A percentile compares a stretch with the other conserved stretches of the same genome.
phyloP scores from a whole-genome alignment of 2,329 filamentous ascomycete genomes.

The Aureobasidium sp. region DNA sequence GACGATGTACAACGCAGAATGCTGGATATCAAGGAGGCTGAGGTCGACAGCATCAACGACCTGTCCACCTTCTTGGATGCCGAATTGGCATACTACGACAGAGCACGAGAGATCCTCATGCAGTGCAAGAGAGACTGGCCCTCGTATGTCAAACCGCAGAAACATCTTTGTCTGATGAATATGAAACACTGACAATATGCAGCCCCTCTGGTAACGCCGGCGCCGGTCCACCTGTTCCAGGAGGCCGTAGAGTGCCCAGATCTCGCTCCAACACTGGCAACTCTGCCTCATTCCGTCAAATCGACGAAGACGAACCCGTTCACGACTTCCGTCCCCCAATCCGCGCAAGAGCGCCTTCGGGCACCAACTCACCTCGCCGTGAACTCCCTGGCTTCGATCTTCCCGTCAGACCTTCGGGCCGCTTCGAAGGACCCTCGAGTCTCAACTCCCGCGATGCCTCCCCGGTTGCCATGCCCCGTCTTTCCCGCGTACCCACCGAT shows the following conservation, averaged over 20 bases:
- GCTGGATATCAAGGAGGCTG: constrained; percentile 92
- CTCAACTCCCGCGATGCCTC: constrained; percentile 40
- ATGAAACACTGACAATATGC: background rate
- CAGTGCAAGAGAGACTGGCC: constrained; percentile 63
- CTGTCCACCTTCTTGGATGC: constrained; percentile 76
- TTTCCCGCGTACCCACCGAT: constrained; percentile 48
- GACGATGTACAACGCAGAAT: constrained; percentile 88
- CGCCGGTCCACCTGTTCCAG: background rate
- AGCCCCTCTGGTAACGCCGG: constrained; percentile 10
- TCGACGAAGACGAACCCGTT: constrained; percentile 47
- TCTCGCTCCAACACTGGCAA: constrained; percentile 57
- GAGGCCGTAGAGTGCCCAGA: constrained; percentile 34
- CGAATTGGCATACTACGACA: constrained; percentile 84
- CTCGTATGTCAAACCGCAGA: constrained; percentile 38
- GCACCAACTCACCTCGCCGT: constrained; percentile 31
- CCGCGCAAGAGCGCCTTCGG: constrained; percentile 35
- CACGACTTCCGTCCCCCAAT: constrained; percentile 46
- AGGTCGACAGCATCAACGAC: constrained; percentile 73
- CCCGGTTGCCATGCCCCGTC: constrained; percentile 36
- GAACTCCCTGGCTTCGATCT: constrained; percentile 35
- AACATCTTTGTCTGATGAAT: background rate
- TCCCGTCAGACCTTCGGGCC: constrained; percentile 43
- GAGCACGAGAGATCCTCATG: constrained; percentile 73
- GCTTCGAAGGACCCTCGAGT: constrained; percentile 46
- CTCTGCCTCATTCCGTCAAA: constrained; percentile 49